phyloP scores from a whole-genome alignment of 768 basidiomycete species.

The Rubroboletus pulcherrimus region DNA sequence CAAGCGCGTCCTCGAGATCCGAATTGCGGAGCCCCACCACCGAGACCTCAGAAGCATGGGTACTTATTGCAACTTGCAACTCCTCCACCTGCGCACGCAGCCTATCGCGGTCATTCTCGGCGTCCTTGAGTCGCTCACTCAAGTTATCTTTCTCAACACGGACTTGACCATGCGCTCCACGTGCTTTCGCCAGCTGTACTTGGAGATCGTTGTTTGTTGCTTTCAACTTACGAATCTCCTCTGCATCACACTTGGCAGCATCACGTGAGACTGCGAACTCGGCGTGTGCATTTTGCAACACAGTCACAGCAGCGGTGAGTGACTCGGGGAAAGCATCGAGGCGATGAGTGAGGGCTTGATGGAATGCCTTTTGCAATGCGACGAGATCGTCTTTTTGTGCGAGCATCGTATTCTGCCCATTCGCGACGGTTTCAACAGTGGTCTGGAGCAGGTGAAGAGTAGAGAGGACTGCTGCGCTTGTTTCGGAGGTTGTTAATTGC shows the following conservation, averaged over 20 bases:
- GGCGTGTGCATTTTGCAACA: constrained; percentile 56
- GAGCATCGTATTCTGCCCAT: constrained; percentile 48
- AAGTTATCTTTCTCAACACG: constrained; percentile 80
- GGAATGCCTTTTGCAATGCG: constrained; percentile 48
- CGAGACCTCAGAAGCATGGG: constrained; percentile 44
- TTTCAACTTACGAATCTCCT: constrained; percentile 60
- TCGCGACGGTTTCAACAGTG: constrained; percentile 45
- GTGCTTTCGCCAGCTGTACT: constrained; percentile 70
- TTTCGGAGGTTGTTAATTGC: constrained; percentile 13
- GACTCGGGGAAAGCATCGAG: constrained; percentile 57
- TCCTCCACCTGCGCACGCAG: constrained; percentile 55
- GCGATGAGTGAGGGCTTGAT: constrained; percentile 51
- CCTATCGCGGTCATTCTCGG: constrained; percentile 64
- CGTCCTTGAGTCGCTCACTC: constrained; percentile 53
- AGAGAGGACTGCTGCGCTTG: constrained; percentile 28
- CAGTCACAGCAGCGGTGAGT: constrained; percentile 49
- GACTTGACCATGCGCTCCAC: constrained; percentile 71
- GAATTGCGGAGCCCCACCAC: constrained; percentile 47
- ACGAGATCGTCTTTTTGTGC: constrained; percentile 48
- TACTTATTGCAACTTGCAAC: constrained; percentile 40
- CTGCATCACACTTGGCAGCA: constrained; percentile 56
- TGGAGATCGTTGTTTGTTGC: constrained; percentile 62
- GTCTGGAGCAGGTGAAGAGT: constrained; percentile 45
- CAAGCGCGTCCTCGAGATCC: constrained; percentile 71
- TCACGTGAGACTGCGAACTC: constrained; percentile 60